Percentiles rank a stretch among this genome's conserved stretches.
phyloP scores from a whole-genome alignment of 1,284 basidiomycete species.

The Ceratobasidium sp. region DNA sequence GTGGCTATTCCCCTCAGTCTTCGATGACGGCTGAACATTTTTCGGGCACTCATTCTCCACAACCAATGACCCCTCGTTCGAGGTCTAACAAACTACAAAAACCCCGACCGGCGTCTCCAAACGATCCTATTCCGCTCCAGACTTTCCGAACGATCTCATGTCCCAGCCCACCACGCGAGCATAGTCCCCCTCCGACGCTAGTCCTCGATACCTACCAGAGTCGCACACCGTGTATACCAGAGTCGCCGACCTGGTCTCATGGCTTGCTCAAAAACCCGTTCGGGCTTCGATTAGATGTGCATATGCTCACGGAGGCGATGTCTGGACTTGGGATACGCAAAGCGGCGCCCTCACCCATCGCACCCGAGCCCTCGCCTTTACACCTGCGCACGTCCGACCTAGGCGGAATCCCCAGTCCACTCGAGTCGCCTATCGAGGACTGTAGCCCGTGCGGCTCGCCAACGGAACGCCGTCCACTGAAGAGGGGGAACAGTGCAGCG shows the following conservation, averaged over 20 bases:
- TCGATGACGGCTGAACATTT: not conserved
- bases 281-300: constrained; percentile 28
- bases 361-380: not conserved
- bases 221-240: constrained; percentile 16
- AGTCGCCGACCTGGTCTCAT: constrained; percentile 40
- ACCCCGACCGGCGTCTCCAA: constrained; percentile 22
- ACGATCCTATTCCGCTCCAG: constrained; percentile 40
- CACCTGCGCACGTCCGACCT: not conserved
- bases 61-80: constrained; percentile 25
- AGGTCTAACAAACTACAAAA: constrained; percentile 28
- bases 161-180: constrained; percentile 12
- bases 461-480: not conserved
- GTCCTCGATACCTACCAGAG: constrained; percentile 18
- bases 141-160: constrained; percentile 18
- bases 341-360: constrained; percentile 10
- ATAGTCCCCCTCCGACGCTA: constrained; percentile 6
- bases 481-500: not conserved
- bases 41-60: not conserved
- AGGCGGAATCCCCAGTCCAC: not conserved
- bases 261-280: constrained; percentile 37
- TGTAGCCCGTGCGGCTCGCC: not conserved
- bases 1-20: not conserved
- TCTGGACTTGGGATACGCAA: constrained; percentile 35
- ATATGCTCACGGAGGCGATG: constrained; percentile 35
- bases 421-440: constrained; percentile 28